These are phyloP conservation scores for Auriscalpium orientale DNA, from an alignment of 768 basidiomycete genomes.

Conservation along the genomic window DNA sequence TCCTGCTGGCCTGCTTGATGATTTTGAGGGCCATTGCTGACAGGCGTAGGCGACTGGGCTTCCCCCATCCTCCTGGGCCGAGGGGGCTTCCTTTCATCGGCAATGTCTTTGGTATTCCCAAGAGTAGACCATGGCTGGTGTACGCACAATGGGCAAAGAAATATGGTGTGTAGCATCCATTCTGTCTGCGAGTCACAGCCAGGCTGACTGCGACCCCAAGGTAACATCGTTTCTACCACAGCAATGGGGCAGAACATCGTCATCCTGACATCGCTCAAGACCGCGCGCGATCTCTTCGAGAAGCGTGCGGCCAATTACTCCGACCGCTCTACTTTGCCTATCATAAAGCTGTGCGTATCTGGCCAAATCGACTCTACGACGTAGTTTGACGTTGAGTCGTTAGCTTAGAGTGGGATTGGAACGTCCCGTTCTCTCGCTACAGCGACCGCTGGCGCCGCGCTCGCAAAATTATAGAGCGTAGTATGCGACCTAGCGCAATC, in stretches of 20 bases:
- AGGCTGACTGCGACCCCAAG: neutral
- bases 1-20: too few species aligned
- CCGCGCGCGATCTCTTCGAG: constrained; percentile 42
- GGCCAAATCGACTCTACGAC: neutral
- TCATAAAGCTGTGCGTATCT: constrained; percentile 2
- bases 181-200: neutral
- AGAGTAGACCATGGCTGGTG: neutral
- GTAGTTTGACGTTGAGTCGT: neutral
- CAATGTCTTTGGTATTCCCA: neutral
- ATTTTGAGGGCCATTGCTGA: too few species aligned
- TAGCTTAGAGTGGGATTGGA: neutral
- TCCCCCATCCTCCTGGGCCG: neutral
- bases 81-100: neutral
- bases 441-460: neutral
- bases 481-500: neutral
- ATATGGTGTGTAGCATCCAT: neutral
- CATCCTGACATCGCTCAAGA: constrained; percentile 38
- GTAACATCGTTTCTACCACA: constrained; percentile 12
- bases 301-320: constrained; percentile 34
- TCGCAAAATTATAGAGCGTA: neutral
- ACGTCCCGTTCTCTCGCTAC: neutral
- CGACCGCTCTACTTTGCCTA: neutral
- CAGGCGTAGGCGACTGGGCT: too few species aligned
- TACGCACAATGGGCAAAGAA: neutral
- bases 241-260: constrained; percentile 40